Evolutionary conservation across 1,284 basidiomycete species (phyloP).

Genomic region (Mycosarcoma maydis): DNA sequence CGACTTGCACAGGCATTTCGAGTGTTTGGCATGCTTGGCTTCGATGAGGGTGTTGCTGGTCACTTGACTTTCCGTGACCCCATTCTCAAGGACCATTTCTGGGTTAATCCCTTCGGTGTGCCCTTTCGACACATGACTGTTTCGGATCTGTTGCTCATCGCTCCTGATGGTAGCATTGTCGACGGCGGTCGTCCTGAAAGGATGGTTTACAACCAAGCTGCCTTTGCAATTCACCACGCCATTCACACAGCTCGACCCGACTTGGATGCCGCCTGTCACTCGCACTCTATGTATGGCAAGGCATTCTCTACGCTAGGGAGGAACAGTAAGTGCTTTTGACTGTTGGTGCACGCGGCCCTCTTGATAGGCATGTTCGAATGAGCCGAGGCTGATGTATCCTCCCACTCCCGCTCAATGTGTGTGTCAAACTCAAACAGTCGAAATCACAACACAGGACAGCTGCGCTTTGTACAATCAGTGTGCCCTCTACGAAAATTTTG

Average conservation of each 20-base stretch:
- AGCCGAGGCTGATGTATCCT: not conserved
- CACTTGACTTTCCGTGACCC: conserved; percentile 76
- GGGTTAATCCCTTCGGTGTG: conserved; percentile 67
- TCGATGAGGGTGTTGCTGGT: conserved; percentile 71
- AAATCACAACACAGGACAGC: conserved; percentile 68
- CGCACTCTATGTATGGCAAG: conserved; percentile 74
- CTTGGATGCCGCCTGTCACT: conserved; percentile 75
- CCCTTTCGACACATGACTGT: conserved; percentile 54
- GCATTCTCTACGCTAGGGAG: conserved; percentile 74
- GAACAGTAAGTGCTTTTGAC: conserved; percentile 67
- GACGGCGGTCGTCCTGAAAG: conserved; percentile 52
- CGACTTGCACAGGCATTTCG: conserved; percentile 71
- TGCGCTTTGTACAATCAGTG: conserved; percentile 66
- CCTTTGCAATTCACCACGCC: conserved; percentile 72
- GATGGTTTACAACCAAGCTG: conserved; percentile 67
- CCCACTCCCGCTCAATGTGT: not conserved
- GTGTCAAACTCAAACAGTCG: conserved; percentile 48
- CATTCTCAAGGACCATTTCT: conserved; percentile 72
- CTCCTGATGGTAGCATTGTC: conserved; percentile 50
- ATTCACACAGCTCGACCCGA: conserved; percentile 75
- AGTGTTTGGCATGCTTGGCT: conserved; percentile 72
- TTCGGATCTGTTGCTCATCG: conserved; percentile 52
- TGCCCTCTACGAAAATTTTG: conserved; percentile 68
- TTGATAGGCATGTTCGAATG: too few species aligned
- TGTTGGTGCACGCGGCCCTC: too few species aligned